Conservation (phyloP, 179 eudicot species). For the Corrigiola litoralis region DNA sequence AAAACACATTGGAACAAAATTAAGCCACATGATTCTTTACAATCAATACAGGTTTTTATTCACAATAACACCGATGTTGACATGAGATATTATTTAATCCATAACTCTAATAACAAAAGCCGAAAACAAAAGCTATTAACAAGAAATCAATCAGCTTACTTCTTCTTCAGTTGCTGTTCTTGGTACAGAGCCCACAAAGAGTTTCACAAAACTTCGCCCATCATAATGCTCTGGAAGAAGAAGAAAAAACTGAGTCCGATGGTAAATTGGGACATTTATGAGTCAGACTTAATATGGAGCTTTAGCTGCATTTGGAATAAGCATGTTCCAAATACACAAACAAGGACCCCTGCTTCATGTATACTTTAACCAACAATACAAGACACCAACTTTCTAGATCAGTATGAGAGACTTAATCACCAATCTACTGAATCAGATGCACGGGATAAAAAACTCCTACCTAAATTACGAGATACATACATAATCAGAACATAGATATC, state of each 20-base stretch:
- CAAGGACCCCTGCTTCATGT: too few species aligned
- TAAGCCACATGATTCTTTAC: neutral
- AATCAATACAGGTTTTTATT: neutral
- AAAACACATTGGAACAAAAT: neutral
- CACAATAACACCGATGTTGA: neutral
- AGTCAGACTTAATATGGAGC: too few species aligned
- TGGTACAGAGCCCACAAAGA: constrained; percentile 97
- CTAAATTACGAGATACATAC: too few species aligned
- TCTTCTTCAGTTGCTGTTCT: constrained; percentile 89
- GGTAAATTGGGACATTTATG: neutral
- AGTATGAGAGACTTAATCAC: too few species aligned
- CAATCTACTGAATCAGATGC: too few species aligned
- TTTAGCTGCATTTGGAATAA: too few species aligned
- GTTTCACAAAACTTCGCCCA: constrained; percentile 67
- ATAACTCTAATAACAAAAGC: neutral
- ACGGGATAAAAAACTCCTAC: too few species aligned
- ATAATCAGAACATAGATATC: too few species aligned
- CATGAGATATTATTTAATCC: neutral
- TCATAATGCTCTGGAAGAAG: constrained; percentile 46
- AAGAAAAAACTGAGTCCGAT: neutral
- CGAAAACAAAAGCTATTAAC: neutral
- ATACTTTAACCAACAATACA: too few species aligned
- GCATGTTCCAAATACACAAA: too few species aligned
- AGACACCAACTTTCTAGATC: too few species aligned
- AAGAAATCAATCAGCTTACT: constrained; percentile 40